Evolutionary conservation across 257 asterid genomes (phyloP), one percentile per base, ranked within the genome.

Genomic region (Solanum chilense): DNA sequence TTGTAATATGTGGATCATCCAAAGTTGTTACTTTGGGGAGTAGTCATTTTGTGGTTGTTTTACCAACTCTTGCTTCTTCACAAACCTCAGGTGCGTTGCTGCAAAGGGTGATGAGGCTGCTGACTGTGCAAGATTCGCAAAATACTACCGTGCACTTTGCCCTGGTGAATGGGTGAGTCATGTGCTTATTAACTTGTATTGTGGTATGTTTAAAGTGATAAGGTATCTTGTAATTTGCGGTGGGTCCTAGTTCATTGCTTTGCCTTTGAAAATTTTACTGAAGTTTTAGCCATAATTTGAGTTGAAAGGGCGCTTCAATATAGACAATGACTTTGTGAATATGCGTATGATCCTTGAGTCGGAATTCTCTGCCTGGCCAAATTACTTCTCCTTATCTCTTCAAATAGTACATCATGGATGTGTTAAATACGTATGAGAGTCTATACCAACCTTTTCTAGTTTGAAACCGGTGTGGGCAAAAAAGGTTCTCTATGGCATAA

Each of bases 91-190:
- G 90, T 96, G 98, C 82, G 90, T 91, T 88, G 89, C 96, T 76
- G 95, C 94, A 74, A 95, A 94, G 92, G 97, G 96, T 60, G 98
- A 94, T 13, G 95, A 93, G 41, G 88, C 94, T 89, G 90, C 87
- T 89, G 96, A 88, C 84, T 95, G 97, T 83, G 89, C 78, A 56
- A 94, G 89, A 88, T 95, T 95, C 14, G 94, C 98, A 74, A 89
- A 93, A 85, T 95, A 93, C 83, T 94, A 94, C 73, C 94, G 97
- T 84, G 91, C 98, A 69, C 98, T 95, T 82, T 95, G 98, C 93
- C 98, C 98, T 7, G 98, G 96, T 20, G 98, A 95, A 95, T 95
- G 98, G 98, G 98, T 95, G 86, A 91, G 97, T 90, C 85, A 41
- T 68, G 29, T 66, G 66, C 29, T 27, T 41, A 12, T 39, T 74